Conservation (phyloP, 306 rosid genomes). For the Cajanus cajan region DNA sequence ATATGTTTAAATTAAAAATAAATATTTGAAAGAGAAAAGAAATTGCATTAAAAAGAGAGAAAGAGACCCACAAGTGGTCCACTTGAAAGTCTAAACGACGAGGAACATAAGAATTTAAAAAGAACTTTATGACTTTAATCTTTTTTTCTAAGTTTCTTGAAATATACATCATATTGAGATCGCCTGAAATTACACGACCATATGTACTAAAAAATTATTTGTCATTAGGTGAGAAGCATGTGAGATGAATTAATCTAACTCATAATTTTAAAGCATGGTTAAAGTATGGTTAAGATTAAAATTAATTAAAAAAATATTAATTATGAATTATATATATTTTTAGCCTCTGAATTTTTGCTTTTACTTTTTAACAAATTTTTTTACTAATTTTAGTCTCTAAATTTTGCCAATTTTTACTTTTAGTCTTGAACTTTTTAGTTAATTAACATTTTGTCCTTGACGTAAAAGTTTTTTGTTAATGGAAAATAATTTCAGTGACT, state of each 20-base stretch:
- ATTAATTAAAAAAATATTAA: too few relatives aligned
- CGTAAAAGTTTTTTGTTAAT: too few relatives aligned
- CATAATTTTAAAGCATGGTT: too few relatives aligned
- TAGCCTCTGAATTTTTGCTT: too few relatives aligned
- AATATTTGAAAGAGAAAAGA: neutral
- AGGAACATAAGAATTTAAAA: neutral
- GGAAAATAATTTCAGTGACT: too few relatives aligned
- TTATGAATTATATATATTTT: too few relatives aligned
- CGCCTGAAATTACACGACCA: neutral
- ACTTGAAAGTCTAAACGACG: neutral
- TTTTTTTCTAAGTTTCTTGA: neutral
- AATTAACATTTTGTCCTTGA: too few relatives aligned
- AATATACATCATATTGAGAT: neutral
- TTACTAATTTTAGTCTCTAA: too few relatives aligned
- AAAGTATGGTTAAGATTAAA: neutral
- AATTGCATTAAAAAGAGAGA: neutral
- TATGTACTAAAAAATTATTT: neutral
- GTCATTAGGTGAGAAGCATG: neutral
- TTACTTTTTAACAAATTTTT: too few relatives aligned
- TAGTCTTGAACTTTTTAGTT: too few relatives aligned
- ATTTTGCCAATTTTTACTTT: too few relatives aligned
- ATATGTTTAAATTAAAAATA: neutral
- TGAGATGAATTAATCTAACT: neutral
- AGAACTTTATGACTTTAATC: neutral
- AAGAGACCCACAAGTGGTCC: neutral